Evolutionary conservation across 441 rosid species (phyloP).

Genomic region (Corymbia calophylla): DNA sequence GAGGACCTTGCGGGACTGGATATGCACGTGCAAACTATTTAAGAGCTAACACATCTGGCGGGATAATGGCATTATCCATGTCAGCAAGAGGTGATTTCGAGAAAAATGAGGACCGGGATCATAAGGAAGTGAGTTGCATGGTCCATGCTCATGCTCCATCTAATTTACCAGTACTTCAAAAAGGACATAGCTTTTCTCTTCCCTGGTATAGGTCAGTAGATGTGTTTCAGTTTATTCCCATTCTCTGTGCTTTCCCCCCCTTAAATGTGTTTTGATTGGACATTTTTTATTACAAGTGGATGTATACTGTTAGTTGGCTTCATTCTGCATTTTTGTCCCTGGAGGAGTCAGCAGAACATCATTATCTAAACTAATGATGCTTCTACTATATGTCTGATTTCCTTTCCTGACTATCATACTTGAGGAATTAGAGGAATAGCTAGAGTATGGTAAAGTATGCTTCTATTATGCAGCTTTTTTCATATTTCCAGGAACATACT

Average conservation of each 20-base stretch:
- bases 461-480: neutral
- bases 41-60: constrained; percentile 10
- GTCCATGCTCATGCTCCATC: constrained; percentile 6
- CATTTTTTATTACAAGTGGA: neutral
- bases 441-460: neutral
- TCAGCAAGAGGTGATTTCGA: constrained; percentile 18
- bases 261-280: neutral
- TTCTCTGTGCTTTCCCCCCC: neutral
- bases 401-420: neutral
- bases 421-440: neutral
- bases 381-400: neutral
- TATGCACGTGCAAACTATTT: constrained; percentile 11
- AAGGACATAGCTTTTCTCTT: constrained; percentile 35
- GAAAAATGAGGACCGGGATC: constrained; percentile 11
- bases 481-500: constrained; percentile 34
- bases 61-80: constrained; percentile 3
- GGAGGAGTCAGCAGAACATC: neutral
- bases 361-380: neutral
- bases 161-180: constrained; percentile 17
- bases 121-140: constrained; percentile 9
- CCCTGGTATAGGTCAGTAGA: constrained; percentile 58
- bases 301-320: neutral
- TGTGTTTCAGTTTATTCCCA: neutral
- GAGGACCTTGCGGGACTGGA: neutral
- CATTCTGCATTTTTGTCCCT: neutral